A percentile compares a stretch with the other conserved stretches of the same genome.
Evolutionary conservation across 768 basidiomycete species (phyloP).

Genomic region (Russula foetens): DNA sequence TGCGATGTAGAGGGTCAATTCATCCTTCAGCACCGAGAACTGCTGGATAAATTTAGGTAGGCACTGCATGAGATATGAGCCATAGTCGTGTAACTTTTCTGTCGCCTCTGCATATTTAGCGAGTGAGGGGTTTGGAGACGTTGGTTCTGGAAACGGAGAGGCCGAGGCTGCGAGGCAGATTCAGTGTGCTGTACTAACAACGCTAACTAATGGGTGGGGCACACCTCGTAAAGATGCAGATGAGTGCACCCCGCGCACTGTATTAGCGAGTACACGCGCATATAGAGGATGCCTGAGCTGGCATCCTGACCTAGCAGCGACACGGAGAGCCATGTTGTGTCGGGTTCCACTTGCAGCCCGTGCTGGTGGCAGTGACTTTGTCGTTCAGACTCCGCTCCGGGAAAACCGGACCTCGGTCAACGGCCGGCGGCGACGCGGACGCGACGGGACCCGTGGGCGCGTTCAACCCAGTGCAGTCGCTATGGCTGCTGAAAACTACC

Average conservation of each 20-base stretch:
- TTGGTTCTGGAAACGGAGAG: constrained; percentile 82
- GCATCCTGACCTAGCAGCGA: constrained; percentile 37
- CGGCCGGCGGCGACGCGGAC: no score
- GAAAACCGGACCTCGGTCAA: neutral
- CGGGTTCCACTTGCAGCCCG: constrained; percentile 1
- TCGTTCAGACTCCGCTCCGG: constrained; percentile 19
- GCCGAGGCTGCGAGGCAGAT: constrained; percentile 39
- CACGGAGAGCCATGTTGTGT: constrained; percentile 36
- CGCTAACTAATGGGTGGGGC: neutral
- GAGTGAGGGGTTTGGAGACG: constrained; percentile 79
- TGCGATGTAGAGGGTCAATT: constrained; percentile 80
- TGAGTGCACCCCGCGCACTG: constrained; percentile 19
- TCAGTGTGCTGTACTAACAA: neutral
- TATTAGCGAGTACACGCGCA: constrained; percentile 37
- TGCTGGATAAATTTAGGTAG: constrained; percentile 98
- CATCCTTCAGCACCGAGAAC: constrained; percentile 95
- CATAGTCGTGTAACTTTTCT: constrained; percentile 80
- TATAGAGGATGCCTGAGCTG: constrained; percentile 34
- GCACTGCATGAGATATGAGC: constrained; percentile 86
- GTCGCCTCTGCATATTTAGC: constrained; percentile 65
- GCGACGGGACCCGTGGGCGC: no score
- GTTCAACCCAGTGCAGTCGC: neutral
- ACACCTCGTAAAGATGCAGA: constrained; percentile 40
- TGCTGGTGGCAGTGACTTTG: neutral
- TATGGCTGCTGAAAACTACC: constrained; percentile 1